These are phyloP conservation scores for Sanghuangporus baumii DNA, from an alignment of 1,284 basidiomycete species.

Conservation along the genomic window DNA sequence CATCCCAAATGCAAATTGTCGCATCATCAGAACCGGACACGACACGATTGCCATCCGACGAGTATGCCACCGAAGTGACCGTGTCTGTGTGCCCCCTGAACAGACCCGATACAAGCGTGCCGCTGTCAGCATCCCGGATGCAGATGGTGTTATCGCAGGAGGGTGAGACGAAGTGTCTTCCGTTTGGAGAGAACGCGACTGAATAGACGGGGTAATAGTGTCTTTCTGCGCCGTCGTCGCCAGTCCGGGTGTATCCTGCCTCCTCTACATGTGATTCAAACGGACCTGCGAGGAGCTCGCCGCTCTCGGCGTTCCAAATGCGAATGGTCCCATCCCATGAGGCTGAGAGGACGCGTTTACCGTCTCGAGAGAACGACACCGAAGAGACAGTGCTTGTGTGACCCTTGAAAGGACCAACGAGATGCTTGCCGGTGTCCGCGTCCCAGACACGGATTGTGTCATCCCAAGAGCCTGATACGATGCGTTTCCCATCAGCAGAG, in stretches of 20 bases:
- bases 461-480: background rate
- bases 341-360: background rate
- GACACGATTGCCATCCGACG: background rate
- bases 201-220: background rate
- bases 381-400: background rate
- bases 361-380: background rate
- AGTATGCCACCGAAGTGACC: conserved; percentile 1
- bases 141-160: background rate
- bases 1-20: too few species aligned
- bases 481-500: conserved; percentile 1
- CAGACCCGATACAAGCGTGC: background rate
- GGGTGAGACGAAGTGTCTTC: background rate
- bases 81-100: background rate
- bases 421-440: background rate
- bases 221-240: background rate
- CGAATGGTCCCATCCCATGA: background rate
- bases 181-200: conserved; percentile 6
- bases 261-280: too few species aligned
- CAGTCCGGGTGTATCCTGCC: background rate
- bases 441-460: background rate
- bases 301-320: background rate
- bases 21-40: background rate
- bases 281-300: too few species aligned
- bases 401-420: background rate
- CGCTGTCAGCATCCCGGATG: conserved; percentile 1